These are phyloP conservation scores for Lodderomyces parapsilosis DNA, from an alignment of 1,139 yeast species.

Conservation along the genomic window DNA sequence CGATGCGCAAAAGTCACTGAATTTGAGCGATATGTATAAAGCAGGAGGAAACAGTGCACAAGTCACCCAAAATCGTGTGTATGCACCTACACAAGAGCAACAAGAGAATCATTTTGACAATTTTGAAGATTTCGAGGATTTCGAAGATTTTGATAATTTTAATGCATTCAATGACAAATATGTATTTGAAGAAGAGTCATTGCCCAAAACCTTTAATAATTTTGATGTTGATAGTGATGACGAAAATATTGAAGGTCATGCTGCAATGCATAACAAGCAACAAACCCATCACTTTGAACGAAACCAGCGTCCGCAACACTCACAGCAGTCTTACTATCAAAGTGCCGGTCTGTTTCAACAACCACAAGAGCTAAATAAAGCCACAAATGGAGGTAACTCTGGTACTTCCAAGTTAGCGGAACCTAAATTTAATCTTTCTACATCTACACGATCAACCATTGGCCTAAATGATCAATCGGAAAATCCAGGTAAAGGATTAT, in stretches of 20 bases:
- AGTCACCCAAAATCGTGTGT: not conserved
- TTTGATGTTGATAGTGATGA: conserved; percentile 41
- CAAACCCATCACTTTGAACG: too few relatives aligned
- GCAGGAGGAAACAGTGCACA: not conserved
- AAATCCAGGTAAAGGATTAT: conserved; percentile 17
- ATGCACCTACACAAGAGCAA: not conserved
- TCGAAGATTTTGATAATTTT: conserved; percentile 39
- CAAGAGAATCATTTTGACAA: conserved; percentile 3
- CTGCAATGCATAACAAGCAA: too few relatives aligned
- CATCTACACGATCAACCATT: not conserved
- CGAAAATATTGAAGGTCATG: conserved; percentile 19
- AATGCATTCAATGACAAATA: conserved; percentile 26
- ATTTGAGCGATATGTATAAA: not conserved
- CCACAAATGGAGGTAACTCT: not conserved
- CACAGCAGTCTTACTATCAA: not conserved
- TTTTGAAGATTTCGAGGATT: conserved; percentile 14
- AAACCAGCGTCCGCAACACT: not conserved
- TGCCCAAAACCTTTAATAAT: conserved; percentile 12
- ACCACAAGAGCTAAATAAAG: not conserved
- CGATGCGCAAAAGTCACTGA: not conserved
- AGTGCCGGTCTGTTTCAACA: not conserved
- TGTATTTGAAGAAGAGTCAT: conserved; percentile 12
- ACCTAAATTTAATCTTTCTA: not conserved
- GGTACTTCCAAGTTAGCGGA: not conserved
- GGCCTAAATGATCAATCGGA: conserved; percentile 7